Evolutionary conservation across 768 basidiomycete genomes (phyloP), one percentile per base, ranked within the genome.

Genomic region (Calvatia gigantea): DNA sequence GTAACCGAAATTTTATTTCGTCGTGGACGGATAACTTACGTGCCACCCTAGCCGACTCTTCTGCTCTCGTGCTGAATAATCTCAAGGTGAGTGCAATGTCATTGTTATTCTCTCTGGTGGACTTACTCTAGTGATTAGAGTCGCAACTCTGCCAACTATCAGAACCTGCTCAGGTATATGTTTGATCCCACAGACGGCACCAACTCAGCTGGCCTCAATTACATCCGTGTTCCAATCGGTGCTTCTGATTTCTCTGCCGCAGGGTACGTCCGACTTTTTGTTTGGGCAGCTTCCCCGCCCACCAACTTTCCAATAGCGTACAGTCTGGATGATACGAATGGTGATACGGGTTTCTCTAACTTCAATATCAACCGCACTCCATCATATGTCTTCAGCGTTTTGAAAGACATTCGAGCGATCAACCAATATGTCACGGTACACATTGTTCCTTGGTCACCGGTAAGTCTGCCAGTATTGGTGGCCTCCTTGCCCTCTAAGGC

Each of bases 221-320:
- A 86, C 61, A 69, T 91, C 46, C 81, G 89, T 8, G 73, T 90
- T 35, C 80, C 88, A 0, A 74, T 91, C 12, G 89, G 89, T 12
- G 85, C 89, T 3, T 80, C 85, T 2, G 89, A 90, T 67, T 90
- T 90, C 63, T 88, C 89, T 9, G 70, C 79, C 2, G 72, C 61
- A 2, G n/a, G 60, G 87, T 86, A 55, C 42, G 76, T 21, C 6
- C 11, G 4, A 56, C 38, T n/a, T n/a, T n/a, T n/a, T n/a, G 23
- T 43, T 4, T 14, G 12, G n/a, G 2, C 14, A 17, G 23, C 29
- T 43, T 69, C 53, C 5, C 32, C 17, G 7, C 35, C 17, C 21
- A 6, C n/a, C 1, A n/a, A 21, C 42, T 15, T 48, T 1, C 45
- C 2, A 6, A 21, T 23, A 79, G 88, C 72, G 1, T 90, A 90